Base-by-base conservation (phyloP, 2,329 filamentous ascomycete genomes). In the Lachnellula arida region DNA sequence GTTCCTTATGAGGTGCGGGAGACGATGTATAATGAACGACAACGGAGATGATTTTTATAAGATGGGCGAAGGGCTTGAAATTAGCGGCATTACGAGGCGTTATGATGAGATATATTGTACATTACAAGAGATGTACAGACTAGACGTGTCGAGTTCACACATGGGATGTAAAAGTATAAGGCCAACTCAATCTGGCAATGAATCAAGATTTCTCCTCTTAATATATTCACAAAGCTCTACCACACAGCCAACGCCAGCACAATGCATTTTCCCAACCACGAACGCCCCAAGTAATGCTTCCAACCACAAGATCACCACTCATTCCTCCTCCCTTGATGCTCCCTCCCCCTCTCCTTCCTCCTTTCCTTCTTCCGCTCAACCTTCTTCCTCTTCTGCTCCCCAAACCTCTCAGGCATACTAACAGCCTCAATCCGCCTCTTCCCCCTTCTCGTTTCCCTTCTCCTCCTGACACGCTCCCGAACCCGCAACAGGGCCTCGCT, bases 381-480 rank as follows among this genome's bases (percentile, higher is more conserved):
- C 77, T 87, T 91, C 76, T 87, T 89, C 70, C 82, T 85, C 84
- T 97, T 97, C 65, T 88, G 85, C 67, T 81, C 78, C 28, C 86
- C 89, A 65, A 85, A 85, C 69, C 80, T 87, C 74, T 94, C 93
- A 1, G 94, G 94, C 67, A 88, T 83, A 49, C 81, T 81, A 23
- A 99, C 85, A 11, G 89, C 89, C 70, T 95, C 92, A 61, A 97
- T 89, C 73, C 90, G 89, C 67, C 94, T 82, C 81, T 99, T 99
- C 61, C 80, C 83, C 53, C 87, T 84, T 61, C 95, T 78, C 66
- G 85, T 82, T 69, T 90, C 84, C 63, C 94, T 79, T 66, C 87
- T 84, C 61, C 81, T 79, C 67, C 81, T 82, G n/a, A 94, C 85
- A 15, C 79, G 81, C 51, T 88, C 85, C 58, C 90, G 84, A 6